Base-by-base conservation (phyloP, 805 yeast genomes). In the Debaryomyces prosopidis region DNA sequence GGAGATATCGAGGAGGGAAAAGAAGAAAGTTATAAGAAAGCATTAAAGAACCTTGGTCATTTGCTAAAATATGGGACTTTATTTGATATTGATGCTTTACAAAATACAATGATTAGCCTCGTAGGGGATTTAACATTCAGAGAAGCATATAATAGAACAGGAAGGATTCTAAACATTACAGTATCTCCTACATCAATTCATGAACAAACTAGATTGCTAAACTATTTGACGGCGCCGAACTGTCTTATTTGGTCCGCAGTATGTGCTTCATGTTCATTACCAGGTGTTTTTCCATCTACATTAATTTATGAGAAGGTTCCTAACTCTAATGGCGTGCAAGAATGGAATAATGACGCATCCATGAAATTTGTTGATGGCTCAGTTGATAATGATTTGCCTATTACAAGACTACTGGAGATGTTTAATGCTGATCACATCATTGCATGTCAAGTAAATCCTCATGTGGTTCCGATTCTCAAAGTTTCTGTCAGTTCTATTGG, bases 371-470 rank as follows among this genome's bases (percentile, higher is more conserved):
- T 94, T 26, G 99, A 94, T 65, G 99, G 99, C 0, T 89, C 97
- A 0, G 96, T 94, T 6, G 95, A 92, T 59, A 88, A 89, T 51
- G 99, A 94, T 63, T 69, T 94, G 42, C 99, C 99, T 3, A 85
- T 90, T 20, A 77, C 95, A 1, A 77, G 97, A 53, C 72, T 94
- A 17, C 85, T 95, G 16, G 99, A 94, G 61, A 90, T 94, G 96
- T 94, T 94, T 64, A 92, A 94, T 59, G 97, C 94, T 26, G 96
- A 94, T 62, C 97, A 94, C 63, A 91, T 94, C 50, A 90, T 94
- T 54, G 99, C 97, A 0, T 92, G 96, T 38, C 99, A 94, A 63
- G 99, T 94, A 1, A 94, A 94, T 59, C 96, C 97, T 0, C 99
- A 94, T 62, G 96, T 94, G 12, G 88, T 87, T 2, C 99, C 99